phyloP scores from a whole-genome alignment of 805 yeast genomes.

The Candida krabiensis region DNA sequence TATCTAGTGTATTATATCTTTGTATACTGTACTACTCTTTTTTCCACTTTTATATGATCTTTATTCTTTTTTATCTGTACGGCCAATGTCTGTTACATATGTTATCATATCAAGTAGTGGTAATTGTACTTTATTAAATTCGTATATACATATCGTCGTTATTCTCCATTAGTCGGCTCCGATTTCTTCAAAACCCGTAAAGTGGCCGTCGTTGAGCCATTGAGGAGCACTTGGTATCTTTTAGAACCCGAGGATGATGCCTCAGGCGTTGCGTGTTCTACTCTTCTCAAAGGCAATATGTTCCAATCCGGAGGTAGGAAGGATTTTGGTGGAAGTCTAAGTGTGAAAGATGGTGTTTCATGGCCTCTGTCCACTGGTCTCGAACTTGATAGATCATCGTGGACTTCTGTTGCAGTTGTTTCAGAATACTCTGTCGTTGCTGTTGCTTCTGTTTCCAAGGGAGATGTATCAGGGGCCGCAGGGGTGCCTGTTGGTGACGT shows the following conservation, averaged over 20 bases:
- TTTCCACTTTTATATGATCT: conserved; percentile 3
- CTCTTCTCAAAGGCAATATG: conserved; percentile 21
- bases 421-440: not conserved
- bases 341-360: conserved; percentile 6
- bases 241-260: conserved; percentile 4
- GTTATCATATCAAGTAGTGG: not conserved
- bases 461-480: not conserved
- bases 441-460: conserved; percentile 1
- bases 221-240: conserved; percentile 17
- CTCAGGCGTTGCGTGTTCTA: not conserved
- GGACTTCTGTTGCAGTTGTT: not conserved
- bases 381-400: too few relatives aligned
- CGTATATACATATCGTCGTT: conserved; percentile 4
- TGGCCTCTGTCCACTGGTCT: not conserved
- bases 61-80: conserved; percentile 1
- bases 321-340: conserved; percentile 22
- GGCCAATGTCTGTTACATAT: not conserved
- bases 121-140: too few relatives aligned
- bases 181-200: conserved; percentile 5
- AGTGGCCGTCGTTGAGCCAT: conserved; percentile 11
- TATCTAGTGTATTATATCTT: conserved; percentile 20
- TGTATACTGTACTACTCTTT: conserved; percentile 16
- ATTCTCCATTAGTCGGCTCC: conserved; percentile 8
- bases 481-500: conserved; percentile 5
- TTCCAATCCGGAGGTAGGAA: conserved; percentile 35